Conservation (phyloP, 1,284 basidiomycete genomes). For the Malassezia obtusa region DNA sequence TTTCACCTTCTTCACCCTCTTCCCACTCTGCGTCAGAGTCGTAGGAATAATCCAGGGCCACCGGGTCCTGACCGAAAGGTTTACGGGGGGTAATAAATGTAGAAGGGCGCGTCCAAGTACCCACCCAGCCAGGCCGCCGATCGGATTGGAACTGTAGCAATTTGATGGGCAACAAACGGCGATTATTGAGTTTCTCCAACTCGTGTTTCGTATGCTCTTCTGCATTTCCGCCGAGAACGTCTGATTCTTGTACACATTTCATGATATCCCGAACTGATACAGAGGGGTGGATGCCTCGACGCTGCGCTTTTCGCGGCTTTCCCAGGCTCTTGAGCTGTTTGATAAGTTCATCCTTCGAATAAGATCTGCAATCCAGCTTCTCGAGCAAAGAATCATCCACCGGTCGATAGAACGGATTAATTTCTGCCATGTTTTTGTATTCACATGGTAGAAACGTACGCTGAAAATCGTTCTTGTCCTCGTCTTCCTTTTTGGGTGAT, state of each 20-base stretch:
- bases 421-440: constrained; percentile 39
- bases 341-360: constrained; percentile 20
- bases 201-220: constrained; percentile 32
- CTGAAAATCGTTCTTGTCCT: constrained; percentile 30
- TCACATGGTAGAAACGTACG: constrained; percentile 39
- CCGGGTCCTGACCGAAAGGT: constrained; percentile 41
- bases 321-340: constrained; percentile 15
- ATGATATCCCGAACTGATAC: constrained; percentile 41
- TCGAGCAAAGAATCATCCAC: constrained; percentile 1
- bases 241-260: constrained; percentile 40
- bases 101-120: constrained; percentile 41
- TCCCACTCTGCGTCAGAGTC: constrained; percentile 47
- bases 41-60: constrained; percentile 42
- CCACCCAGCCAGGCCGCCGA: constrained; percentile 41
- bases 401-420: constrained; percentile 27
- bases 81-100: constrained; percentile 35
- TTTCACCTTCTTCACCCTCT: constrained; percentile 37
- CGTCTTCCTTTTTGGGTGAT: constrained; percentile 2
- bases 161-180: constrained; percentile 37
- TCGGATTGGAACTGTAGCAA: constrained; percentile 40
- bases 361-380: background rate
- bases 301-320: background rate
- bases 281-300: constrained; percentile 26
- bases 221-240: constrained; percentile 37
- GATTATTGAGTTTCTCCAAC: constrained; percentile 31